Conservation (phyloP, 257 asterid genomes). For the Nicotiana noctiflora region DNA sequence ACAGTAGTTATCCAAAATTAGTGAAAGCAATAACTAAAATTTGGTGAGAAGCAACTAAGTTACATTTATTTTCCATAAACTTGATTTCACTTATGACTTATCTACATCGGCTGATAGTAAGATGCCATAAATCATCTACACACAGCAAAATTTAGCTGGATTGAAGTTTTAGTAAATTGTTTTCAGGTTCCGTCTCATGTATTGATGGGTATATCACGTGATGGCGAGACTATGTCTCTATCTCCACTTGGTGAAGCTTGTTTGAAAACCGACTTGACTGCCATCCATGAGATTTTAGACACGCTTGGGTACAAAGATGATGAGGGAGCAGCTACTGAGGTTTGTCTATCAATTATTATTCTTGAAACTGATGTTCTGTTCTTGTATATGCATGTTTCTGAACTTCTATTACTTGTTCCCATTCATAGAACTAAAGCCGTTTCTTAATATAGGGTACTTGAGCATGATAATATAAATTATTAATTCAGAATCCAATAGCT, state of each 20-base stretch:
- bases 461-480: no score
- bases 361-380: background rate
- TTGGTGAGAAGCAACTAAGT: background rate
- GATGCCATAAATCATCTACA: background rate
- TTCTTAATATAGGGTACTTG: no score
- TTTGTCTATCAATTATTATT: constrained; percentile 15
- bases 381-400: background rate
- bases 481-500: no score
- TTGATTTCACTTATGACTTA: background rate
- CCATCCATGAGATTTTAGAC: constrained; percentile 71
- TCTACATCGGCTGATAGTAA: background rate
- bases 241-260: constrained; percentile 97
- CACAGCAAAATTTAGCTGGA: background rate
- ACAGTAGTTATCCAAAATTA: background rate
- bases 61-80: background rate
- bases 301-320: constrained; percentile 89
- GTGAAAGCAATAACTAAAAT: background rate
- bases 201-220: constrained; percentile 63
- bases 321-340: constrained; percentile 88
- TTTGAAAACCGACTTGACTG: constrained; percentile 80
- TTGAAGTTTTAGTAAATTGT: constrained; percentile 4
- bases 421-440: background rate
- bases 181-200: constrained; percentile 74
- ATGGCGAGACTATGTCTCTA: constrained; percentile 35
- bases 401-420: background rate